A percentile compares a stretch with the other conserved stretches of the same genome.
These are phyloP conservation scores for Penicillium griseofulvum DNA, from an alignment of 2,329 filamentous ascomycete genomes.

Conservation along the genomic window DNA sequence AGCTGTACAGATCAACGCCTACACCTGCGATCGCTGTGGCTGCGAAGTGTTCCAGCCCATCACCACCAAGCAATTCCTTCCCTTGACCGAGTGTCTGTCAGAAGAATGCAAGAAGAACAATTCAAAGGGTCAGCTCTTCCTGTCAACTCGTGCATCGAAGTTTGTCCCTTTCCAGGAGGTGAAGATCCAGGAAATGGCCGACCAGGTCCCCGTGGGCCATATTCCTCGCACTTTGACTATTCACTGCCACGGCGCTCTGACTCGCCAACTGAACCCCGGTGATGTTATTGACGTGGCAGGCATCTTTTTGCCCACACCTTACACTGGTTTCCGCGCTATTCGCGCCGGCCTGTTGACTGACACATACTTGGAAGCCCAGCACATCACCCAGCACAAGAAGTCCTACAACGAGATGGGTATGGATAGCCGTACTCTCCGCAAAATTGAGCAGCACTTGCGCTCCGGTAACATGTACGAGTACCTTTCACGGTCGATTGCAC, in stretches of 20 bases:
- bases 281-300: slow-evolving; percentile 92
- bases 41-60: slow-evolving; percentile 98
- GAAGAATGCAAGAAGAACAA: slow-evolving; percentile 88
- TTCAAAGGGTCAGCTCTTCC: slow-evolving; percentile 86
- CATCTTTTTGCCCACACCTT: slow-evolving; percentile 94
- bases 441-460: slow-evolving; percentile 80
- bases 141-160: slow-evolving; percentile 93
- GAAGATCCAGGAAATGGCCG: slow-evolving; percentile 98
- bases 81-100: slow-evolving; percentile 82
- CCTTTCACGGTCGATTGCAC: slow-evolving; percentile 90
- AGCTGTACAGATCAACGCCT: slow-evolving; percentile 94
- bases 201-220: slow-evolving; percentile 96
- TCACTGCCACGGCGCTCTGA: slow-evolving; percentile 81
- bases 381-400: slow-evolving; percentile 95
- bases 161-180: slow-evolving; percentile 97
- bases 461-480: slow-evolving; percentile 94
- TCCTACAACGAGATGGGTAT: slow-evolving; percentile 90
- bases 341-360: slow-evolving; percentile 93
- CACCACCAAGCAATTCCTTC: slow-evolving; percentile 84
- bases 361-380: slow-evolving; percentile 92
- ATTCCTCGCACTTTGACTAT: slow-evolving; percentile 90
- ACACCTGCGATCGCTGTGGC: slow-evolving; percentile 94
- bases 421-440: slow-evolving; percentile 72
- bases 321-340: slow-evolving; percentile 98
- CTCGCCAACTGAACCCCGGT: slow-evolving; percentile 84